Conservation (phyloP, 139 green algal genomes). For the Yamagishiella unicocca region DNA sequence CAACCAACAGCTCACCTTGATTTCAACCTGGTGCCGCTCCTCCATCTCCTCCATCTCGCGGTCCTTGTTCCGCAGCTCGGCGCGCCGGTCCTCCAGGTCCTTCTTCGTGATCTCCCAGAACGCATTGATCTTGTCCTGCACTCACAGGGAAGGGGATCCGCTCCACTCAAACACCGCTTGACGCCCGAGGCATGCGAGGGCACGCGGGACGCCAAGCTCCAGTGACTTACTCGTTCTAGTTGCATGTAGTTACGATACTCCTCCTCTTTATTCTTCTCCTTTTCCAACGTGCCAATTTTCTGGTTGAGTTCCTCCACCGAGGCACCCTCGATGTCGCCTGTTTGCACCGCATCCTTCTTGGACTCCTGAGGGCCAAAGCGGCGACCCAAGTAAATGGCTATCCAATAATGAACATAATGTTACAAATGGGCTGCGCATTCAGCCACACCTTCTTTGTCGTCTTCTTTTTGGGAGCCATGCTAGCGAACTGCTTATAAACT, state of each 20-base stretch:
- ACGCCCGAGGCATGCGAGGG: not conserved
- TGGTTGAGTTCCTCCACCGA: constrained; percentile 85
- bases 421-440: not conserved
- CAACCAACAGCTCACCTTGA: too few species aligned
- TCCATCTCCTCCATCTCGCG: constrained; percentile 92
- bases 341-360: constrained; percentile 68
- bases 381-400: not conserved
- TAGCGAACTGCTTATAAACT: constrained; percentile 11
- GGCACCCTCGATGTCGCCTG: constrained; percentile 73
- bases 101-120: constrained; percentile 96
- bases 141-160: not conserved
- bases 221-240: constrained; percentile 81
- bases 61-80: constrained; percentile 91
- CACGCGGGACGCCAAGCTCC: not conserved
- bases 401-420: not conserved
- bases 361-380: constrained; percentile 52
- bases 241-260: constrained; percentile 94
- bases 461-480: constrained; percentile 53
- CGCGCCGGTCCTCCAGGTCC: constrained; percentile 85
- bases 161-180: not conserved
- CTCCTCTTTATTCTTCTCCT: constrained; percentile 91
- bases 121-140: constrained; percentile 93
- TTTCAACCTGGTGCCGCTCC: constrained; percentile 89
- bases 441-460: constrained; percentile 60
- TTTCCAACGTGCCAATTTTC: constrained; percentile 84